Evolutionary conservation across 2,329 filamentous ascomycete species (phyloP).

Genomic region (Hypoxylon sp.): DNA sequence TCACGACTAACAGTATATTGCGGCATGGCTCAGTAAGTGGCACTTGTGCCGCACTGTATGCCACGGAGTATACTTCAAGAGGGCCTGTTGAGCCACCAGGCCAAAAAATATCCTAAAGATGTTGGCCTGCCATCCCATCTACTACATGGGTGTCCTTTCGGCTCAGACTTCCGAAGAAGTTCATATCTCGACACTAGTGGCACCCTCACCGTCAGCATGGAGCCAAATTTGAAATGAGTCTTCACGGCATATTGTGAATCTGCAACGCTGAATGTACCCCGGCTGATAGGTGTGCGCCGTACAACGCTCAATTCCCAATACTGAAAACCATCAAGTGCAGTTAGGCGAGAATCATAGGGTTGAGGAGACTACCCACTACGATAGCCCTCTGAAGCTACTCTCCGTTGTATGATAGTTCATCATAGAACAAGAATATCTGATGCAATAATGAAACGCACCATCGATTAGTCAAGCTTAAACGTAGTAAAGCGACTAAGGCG

Average conservation of each 20-base stretch:
- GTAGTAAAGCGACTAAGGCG: not conserved
- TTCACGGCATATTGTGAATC: not conserved
- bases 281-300: too few relatives aligned
- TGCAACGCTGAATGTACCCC: too few relatives aligned
- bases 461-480: not conserved
- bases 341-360: too few relatives aligned
- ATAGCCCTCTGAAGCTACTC: too few relatives aligned
- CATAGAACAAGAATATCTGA: too few relatives aligned
- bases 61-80: not conserved
- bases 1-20: constrained; percentile 64
- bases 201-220: not conserved
- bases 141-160: not conserved
- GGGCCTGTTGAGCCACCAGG: not conserved
- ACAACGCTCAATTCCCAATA: too few relatives aligned
- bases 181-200: not conserved
- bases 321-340: too few relatives aligned
- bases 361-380: too few relatives aligned
- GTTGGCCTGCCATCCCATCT: not conserved
- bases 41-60: not conserved
- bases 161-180: not conserved
- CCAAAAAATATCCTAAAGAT: not conserved
- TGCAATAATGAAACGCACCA: not conserved
- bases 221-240: not conserved
- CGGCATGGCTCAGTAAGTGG: not conserved
- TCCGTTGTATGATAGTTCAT: too few relatives aligned